These are phyloP conservation scores for Keithomyces neogunnii DNA, from an alignment of 2,329 filamentous ascomycete genomes.

Conservation along the genomic window DNA sequence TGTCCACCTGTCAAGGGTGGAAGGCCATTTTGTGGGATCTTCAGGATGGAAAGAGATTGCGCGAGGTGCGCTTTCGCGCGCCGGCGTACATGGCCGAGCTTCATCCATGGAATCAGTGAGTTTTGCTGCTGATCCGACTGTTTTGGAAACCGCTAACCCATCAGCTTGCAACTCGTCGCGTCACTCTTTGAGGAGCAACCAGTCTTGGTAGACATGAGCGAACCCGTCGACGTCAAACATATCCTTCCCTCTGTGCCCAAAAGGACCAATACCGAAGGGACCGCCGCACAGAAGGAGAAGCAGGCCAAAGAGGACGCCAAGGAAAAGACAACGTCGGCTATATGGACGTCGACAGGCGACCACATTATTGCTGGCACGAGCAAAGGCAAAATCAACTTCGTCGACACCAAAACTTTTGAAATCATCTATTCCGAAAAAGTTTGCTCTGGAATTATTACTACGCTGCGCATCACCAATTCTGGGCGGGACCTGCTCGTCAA, in stretches of 20 bases:
- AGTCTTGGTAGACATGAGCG: constrained; percentile 72
- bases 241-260: constrained; percentile 75
- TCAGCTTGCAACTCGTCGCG: constrained; percentile 76
- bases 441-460: constrained; percentile 79
- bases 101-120: constrained; percentile 79
- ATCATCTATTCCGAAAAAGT: constrained; percentile 87
- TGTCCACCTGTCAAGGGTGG: constrained; percentile 93
- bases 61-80: constrained; percentile 84
- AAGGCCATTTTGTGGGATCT: constrained; percentile 95
- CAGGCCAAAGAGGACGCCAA: constrained; percentile 87
- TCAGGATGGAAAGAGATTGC: constrained; percentile 56
- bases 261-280: constrained; percentile 60
- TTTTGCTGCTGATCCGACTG: not conserved
- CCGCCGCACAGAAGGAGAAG: constrained; percentile 67
- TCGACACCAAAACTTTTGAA: constrained; percentile 70
- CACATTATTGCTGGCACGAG: constrained; percentile 90
- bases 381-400: constrained; percentile 94
- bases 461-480: constrained; percentile 71
- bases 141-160: constrained; percentile 12
- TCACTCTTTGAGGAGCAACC: constrained; percentile 92
- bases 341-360: constrained; percentile 77
- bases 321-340: constrained; percentile 85
- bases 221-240: constrained; percentile 62
- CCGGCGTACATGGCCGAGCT: constrained; percentile 95
- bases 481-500: constrained; percentile 87